Evolutionary conservation across 192 early-diverging fungal species (phyloP), one percentile per base, ranked within the genome.

Genomic region (Funneliformis mosseae): DNA sequence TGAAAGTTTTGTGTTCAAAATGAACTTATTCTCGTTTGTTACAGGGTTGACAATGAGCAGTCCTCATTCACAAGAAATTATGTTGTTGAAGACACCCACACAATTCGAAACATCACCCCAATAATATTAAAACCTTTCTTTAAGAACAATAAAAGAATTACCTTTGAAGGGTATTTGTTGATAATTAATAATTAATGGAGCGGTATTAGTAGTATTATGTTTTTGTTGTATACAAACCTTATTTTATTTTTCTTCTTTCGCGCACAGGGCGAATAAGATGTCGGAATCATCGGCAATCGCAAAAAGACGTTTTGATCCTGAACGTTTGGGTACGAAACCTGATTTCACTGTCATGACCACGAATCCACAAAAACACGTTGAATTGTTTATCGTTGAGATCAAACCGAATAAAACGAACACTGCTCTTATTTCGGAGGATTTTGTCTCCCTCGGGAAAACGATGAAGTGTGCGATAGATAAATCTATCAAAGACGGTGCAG

Each of bases 291-390:
- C 75, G 21, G 60, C 75, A 62, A 27, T 11, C 7, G n/a, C 61
- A 11, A 14, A 77, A 27, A 77, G 41, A 42, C 8, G 59, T 6
- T 77, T 77, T 77, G 75, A 63, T 66, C 75, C 61, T 28, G n/a
- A 21, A 42, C 60, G 42, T 23, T n/a, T 77, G 5, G 75, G 61
- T 25, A 46, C 28, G 8, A 77, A 77, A 21, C 75, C 75, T 18
- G 75, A 77, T 77, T 77, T 77, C 39, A 43, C 33, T 41, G 39
- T 77, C n/a, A 64, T 23, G 38, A 77, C 75, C 42, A 77, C 61
- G 3, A 77, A 63, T 63, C 28, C 75, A n/a, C 39, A 42, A 16
- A 62, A 62, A 64, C 55, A 63, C 39, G 41, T 77, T 43, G 75
- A 77, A 43, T 77, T 77, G 61, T 39, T 77, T 11, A 27, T 77